These are phyloP conservation scores for Rubia occidens DNA, from an alignment of 305 asterid genomes.

Conservation along the genomic window DNA sequence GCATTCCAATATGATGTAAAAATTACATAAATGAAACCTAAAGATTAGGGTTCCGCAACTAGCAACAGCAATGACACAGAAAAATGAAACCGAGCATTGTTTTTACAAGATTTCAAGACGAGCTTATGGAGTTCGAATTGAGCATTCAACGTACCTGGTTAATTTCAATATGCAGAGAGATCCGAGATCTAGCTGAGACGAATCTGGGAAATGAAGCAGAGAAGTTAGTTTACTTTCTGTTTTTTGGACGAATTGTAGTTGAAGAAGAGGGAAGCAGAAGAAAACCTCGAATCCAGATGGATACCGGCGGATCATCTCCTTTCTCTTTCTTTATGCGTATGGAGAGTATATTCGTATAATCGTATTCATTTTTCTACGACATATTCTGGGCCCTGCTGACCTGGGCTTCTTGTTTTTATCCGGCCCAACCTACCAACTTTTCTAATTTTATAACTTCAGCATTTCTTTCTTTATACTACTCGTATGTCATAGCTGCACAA, in stretches of 20 bases:
- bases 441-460: background rate
- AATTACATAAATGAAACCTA: background rate
- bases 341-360: background rate
- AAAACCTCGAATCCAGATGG: background rate
- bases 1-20: background rate
- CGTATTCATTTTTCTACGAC: background rate
- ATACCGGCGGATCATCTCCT: background rate
- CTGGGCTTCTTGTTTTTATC: background rate
- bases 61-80: background rate
- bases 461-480: too few relatives aligned
- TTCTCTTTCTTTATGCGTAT: background rate
- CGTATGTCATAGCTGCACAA: too few relatives aligned
- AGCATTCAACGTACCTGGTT: background rate
- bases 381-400: background rate
- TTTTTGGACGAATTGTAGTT: conserved; percentile 5
- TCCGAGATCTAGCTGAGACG: background rate
- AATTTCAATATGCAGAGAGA: background rate
- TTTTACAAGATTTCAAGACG: background rate
- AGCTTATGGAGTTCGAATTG: background rate
- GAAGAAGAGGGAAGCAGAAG: conserved; percentile 7
- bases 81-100: background rate
- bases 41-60: background rate
- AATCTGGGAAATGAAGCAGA: background rate
- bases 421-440: background rate
- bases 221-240: background rate